Evolutionary conservation across 2,329 filamentous ascomycete species (phyloP), one percentile per base, ranked within the genome.

Genomic region (Rutstroemia sydowiana): DNA sequence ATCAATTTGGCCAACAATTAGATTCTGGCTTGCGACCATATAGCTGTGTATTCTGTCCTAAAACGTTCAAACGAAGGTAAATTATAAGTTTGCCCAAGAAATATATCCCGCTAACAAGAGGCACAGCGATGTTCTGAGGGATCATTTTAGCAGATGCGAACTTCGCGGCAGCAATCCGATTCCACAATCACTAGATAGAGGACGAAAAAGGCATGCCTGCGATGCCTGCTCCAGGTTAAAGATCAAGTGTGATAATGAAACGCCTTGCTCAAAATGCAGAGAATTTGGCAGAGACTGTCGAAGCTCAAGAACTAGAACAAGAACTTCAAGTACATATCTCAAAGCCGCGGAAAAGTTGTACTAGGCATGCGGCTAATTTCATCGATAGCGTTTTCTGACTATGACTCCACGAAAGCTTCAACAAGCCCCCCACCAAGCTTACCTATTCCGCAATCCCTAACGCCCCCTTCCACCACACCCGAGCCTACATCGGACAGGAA

Each of bases 41-140:
- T 53, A 62, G 59, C 44, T 66, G 64, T 56, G 62, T 61, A 58
- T 66, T 66, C 51, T 66, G 64, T 57, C 58, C 60, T 50, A 66
- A 66, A 51, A 65, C 62, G 7, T 66, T 66, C 59, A 66, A 66
- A 48, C 63, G 64, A 53, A 66, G 63, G 64, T 59, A 57, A 32
- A 14, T 23, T 13, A 26, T n/a, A 26, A 21, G 14, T 7, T 42
- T 42, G 26, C n/a, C 20, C 50, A n/a, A 34, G 37, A 20, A 21
- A 48, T 3, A 11, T 11, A 23, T 21, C 14, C 45, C 34, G 5
- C 48, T 51, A 16, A 51, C n/a, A 31, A 40, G 18, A 31, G 5
- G 6, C 23, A 34, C 34, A 66, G 64, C 34, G 64, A 66, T 63
- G 64, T 66, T 18, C 56, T 66, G 20, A 56, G 64, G 46, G 64